Conservation (phyloP, 73 alveolate genomes). For the Blepharisma stoltei region DNA sequence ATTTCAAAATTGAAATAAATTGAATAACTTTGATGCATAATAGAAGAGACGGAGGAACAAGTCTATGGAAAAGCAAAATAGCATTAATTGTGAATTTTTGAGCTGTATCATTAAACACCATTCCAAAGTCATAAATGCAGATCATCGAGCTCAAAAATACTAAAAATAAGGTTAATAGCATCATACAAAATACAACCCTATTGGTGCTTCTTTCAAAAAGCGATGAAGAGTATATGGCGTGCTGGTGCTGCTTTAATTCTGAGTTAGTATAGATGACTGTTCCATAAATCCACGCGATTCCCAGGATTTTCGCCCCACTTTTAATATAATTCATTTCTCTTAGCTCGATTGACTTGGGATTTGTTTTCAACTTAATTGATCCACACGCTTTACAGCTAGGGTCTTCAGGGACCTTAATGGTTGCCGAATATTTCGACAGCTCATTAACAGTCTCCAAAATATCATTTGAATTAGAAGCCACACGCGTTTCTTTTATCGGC, state of each 20-base stretch:
- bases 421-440: background rate
- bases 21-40: background rate
- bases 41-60: background rate
- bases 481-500: slow-evolving; percentile 23
- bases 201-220: too few relatives aligned
- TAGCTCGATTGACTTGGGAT: slow-evolving; percentile 1
- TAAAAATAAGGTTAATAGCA: too few relatives aligned
- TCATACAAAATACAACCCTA: too few relatives aligned
- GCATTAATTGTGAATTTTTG: too few relatives aligned
- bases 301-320: background rate
- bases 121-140: too few relatives aligned
- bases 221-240: too few relatives aligned
- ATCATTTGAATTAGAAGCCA: background rate
- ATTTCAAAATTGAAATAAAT: background rate
- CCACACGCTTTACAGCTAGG: background rate
- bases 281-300: background rate
- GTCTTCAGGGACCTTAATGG: background rate
- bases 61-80: background rate
- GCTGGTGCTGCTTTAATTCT: background rate
- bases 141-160: background rate
- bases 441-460: background rate
- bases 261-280: background rate
- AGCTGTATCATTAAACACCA: too few relatives aligned
- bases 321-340: background rate
- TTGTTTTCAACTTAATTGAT: background rate